Percentiles rank a stretch among this genome's conserved stretches.
These are phyloP conservation scores for Xanthoconium purpureum DNA, from an alignment of 768 basidiomycete genomes.

Conservation along the genomic window DNA sequence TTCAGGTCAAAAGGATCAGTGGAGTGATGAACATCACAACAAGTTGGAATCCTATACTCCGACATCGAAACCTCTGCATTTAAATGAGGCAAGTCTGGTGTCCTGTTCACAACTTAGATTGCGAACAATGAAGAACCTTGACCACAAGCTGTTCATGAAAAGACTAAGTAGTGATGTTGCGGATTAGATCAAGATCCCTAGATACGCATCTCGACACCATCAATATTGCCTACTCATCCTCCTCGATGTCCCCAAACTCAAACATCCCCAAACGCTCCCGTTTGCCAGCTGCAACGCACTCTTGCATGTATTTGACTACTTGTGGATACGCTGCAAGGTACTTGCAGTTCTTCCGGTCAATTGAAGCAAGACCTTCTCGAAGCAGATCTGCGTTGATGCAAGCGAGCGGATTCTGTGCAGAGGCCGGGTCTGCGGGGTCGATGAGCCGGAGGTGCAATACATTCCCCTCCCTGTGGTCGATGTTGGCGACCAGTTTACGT, in stretches of 20 bases:
- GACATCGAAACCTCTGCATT: no score
- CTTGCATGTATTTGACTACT: slow-evolving; percentile 62
- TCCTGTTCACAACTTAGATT: slow-evolving; percentile 3
- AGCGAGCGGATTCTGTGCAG: slow-evolving; percentile 63
- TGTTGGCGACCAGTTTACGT: slow-evolving; percentile 94
- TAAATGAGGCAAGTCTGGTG: no score
- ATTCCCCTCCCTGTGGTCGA: slow-evolving; percentile 80
- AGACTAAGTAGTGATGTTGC: not conserved
- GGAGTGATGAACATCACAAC: not conserved
- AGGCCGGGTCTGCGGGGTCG: slow-evolving; percentile 74
- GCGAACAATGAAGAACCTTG: not conserved
- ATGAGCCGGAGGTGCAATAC: slow-evolving; percentile 88
- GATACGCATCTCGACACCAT: slow-evolving; percentile 14
- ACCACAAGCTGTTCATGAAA: no score
- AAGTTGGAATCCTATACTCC: slow-evolving; percentile 4
- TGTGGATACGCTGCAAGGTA: slow-evolving; percentile 71
- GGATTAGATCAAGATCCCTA: slow-evolving; percentile 15
- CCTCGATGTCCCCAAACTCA: slow-evolving; percentile 88
- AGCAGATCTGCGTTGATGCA: slow-evolving; percentile 89
- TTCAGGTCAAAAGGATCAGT: not conserved
- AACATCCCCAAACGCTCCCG: slow-evolving; percentile 78
- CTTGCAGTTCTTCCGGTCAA: slow-evolving; percentile 75
- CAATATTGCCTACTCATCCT: slow-evolving; percentile 57
- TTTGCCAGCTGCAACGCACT: slow-evolving; percentile 62
- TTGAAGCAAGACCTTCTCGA: slow-evolving; percentile 78